Evolutionary conservation across 2,329 filamentous ascomycete genomes (phyloP).

Genomic region (Thermomyces lanuginosus): DNA sequence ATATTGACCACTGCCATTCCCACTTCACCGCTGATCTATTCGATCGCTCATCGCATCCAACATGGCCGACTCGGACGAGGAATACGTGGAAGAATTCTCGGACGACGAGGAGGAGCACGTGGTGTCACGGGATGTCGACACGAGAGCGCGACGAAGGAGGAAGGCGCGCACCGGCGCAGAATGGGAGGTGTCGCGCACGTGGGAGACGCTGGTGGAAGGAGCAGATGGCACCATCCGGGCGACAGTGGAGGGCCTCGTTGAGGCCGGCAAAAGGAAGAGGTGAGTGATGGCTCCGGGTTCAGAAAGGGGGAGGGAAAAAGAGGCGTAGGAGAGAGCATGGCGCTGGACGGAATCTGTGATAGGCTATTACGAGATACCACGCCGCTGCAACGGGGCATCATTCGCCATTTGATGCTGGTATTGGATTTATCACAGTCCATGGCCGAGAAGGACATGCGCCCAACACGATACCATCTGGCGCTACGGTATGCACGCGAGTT

Average conservation of each 20-base stretch:
- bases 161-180: constrained; percentile 25
- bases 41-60: constrained; percentile 2
- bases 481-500: constrained; percentile 75
- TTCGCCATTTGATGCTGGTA: constrained; percentile 83
- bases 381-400: constrained; percentile 88
- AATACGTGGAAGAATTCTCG: constrained; percentile 35
- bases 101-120: constrained; percentile 28
- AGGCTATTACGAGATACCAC: constrained; percentile 85
- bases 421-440: constrained; percentile 88
- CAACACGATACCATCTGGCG: constrained; percentile 67
- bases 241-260: constrained; percentile 54
- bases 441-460: constrained; percentile 85
- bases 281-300: constrained; percentile 15
- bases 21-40: too few relatives aligned
- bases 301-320: constrained; percentile 1
- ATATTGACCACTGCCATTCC: too few relatives aligned
- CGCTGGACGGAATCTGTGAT: constrained; percentile 10
- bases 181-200: constrained; percentile 35
- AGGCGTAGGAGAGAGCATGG: constrained; percentile 4
- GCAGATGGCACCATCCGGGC: constrained; percentile 62
- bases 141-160: constrained; percentile 22
- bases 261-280: constrained; percentile 67
- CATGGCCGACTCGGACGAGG: constrained; percentile 36
- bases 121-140: constrained; percentile 14
- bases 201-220: constrained; percentile 59